A percentile compares a stretch with the other conserved stretches of the same genome.
Evolutionary conservation across 23 red algal genomes (phyloP).

Genomic region (Gracilaria gracilis): DNA sequence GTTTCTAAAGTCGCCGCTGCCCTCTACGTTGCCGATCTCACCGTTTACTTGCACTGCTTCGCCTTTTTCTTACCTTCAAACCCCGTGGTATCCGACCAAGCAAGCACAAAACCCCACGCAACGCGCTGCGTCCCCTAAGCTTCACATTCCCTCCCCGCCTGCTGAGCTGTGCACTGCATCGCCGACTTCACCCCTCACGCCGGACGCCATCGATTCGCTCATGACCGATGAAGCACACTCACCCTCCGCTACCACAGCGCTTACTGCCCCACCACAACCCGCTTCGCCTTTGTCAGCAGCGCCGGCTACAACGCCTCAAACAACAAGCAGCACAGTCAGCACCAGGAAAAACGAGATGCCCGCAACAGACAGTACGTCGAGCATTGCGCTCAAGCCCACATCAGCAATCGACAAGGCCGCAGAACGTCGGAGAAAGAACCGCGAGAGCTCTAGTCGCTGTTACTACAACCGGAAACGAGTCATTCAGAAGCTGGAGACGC

Average conservation of each 20-base stretch:
- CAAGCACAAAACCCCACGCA: not conserved
- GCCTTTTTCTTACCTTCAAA: not conserved
- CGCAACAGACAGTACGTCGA: not conserved
- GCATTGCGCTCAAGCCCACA: not conserved
- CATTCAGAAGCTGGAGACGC: conserved; percentile 37
- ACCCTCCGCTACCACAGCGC: not conserved
- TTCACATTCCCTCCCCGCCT: not conserved
- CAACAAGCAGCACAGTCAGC: not conserved
- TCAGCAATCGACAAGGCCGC: conserved; percentile 63
- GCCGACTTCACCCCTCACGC: not conserved
- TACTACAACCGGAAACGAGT: conserved; percentile 77
- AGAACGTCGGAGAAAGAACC: conserved; percentile 63
- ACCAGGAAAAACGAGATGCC: not conserved
- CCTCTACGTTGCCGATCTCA: not conserved
- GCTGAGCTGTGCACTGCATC: not conserved
- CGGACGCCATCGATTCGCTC: not conserved
- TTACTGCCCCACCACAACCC: not conserved
- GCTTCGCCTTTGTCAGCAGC: not conserved
- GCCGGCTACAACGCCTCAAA: not conserved
- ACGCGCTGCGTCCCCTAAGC: not conserved
- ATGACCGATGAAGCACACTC: not conserved
- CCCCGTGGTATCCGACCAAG: not conserved
- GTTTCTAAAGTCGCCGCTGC: not conserved
- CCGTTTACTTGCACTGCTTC: not conserved
- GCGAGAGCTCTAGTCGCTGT: conserved; percentile 60